Evolutionary conservation across 129 eudicot species (phyloP), one percentile per base, ranked within the genome.

Genomic region (Calendula officinalis): DNA sequence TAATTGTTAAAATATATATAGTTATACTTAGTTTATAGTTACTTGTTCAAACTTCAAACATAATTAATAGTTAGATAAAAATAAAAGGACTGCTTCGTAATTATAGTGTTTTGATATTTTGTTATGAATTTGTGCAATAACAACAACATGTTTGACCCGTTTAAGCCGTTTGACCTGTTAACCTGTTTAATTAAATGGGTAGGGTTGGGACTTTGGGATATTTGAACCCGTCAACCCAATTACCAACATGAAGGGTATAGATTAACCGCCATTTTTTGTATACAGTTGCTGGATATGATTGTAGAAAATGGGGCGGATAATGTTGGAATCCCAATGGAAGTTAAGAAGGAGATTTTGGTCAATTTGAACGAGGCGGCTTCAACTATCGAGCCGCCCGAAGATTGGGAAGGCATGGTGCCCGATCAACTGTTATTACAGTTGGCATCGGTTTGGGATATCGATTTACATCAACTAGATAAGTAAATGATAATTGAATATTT

Each of bases 401-500:
- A 88, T 67, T 94, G 99, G 99, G 97, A 94, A 81, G 97, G 99
- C 38, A 82, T 80, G 50, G 62, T 83, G 67, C 97, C 99, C 37
- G 92, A 94, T 49, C 99, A 94, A 60, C 88, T 94, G 6, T 41
- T 94, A 74, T 44, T 88, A 75, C 99, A 94, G 71, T 69, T 94
- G 74, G 99, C 95, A 35, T 81, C 97, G 2, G 86, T 86, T 39
- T 94, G 99, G 99, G 90, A 79, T 15, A 81, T 94, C 16, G 94
- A 94, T 80, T 70, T 92, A 62, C 86, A 85, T 51, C 86, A 83
- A 70, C 77, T 85, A 37, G 87, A 79, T 37, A 89, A 89, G 72
- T 88, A 71, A 77, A 71, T 36, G 37, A 8, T 62, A 42, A 47
- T 60, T 61, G 53, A 53, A 44, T 41, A 34, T 15, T 63, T 41